Evolutionary conservation across 306 rosid genomes (phyloP).

Genomic region (Prunus dulcis): DNA sequence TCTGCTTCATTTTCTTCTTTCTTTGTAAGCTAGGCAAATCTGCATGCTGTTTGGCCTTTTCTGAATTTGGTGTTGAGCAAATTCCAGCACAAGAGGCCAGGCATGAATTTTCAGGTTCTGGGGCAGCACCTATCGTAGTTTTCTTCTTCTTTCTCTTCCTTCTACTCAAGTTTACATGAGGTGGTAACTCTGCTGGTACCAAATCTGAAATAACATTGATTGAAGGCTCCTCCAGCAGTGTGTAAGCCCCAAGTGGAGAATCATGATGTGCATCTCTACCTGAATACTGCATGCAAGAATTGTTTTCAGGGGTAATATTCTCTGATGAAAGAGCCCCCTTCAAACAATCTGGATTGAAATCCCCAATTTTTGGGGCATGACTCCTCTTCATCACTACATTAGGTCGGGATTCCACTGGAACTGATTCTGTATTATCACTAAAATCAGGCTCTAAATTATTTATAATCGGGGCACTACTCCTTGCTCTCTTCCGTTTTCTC

Average conservation of each 20-base stretch:
- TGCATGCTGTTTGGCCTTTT: background rate
- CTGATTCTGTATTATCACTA: background rate
- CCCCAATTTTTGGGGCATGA: background rate
- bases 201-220: background rate
- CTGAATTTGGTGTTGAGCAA: background rate
- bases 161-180: background rate
- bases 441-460: background rate
- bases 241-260: background rate
- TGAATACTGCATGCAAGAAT: background rate
- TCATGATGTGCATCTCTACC: background rate
- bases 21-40: background rate
- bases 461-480: background rate
- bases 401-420: background rate
- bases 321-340: background rate
- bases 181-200: background rate
- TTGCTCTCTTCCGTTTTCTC: background rate
- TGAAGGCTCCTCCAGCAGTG: background rate
- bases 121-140: background rate
- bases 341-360: background rate
- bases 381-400: background rate
- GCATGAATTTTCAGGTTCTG: background rate
- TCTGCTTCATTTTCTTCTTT: conserved; percentile 4
- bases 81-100: background rate
- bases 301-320: background rate
- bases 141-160: conserved; percentile 4